Evolutionary conservation across 768 basidiomycete genomes (phyloP).

Genomic region (Trametes cingulata): DNA sequence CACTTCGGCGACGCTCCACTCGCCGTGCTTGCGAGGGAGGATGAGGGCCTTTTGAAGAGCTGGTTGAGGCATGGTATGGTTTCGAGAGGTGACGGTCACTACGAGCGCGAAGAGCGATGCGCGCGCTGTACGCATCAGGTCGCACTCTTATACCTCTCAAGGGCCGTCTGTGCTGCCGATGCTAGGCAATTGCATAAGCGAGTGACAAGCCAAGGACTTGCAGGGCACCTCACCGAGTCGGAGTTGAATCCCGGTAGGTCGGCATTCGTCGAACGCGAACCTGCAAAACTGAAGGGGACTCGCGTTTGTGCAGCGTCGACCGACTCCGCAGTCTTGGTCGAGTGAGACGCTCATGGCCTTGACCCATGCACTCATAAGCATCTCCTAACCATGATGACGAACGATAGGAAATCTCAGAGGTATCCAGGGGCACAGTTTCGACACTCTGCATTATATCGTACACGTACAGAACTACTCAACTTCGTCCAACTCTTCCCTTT

Average conservation of each 20-base stretch:
- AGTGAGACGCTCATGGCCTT: no score
- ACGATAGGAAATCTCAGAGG: no score
- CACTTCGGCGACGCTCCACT: slow-evolving; percentile 32
- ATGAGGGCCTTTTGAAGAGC: slow-evolving; percentile 22
- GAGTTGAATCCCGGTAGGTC: not conserved
- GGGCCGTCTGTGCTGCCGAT: no score
- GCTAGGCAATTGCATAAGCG: no score
- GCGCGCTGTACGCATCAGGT: not conserved
- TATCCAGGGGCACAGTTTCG: no score
- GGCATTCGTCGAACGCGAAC: no score
- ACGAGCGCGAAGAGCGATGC: not conserved
- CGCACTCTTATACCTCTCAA: no score
- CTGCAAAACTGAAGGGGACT: no score
- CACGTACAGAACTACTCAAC: not conserved
- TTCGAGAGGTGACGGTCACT: not conserved
- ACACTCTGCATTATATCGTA: not conserved
- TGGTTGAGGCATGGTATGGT: slow-evolving; percentile 16
- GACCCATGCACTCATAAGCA: no score
- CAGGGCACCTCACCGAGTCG: not conserved
- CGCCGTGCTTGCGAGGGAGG: not conserved
- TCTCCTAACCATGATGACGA: no score
- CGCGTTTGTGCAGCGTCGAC: no score
- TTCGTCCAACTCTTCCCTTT: not conserved
- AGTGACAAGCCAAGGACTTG: not conserved
- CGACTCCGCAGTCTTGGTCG: no score